A percentile compares a stretch with the other conserved stretches of the same genome.
phyloP scores from a whole-genome alignment of 768 basidiomycete genomes.

The Collybia mongolica region DNA sequence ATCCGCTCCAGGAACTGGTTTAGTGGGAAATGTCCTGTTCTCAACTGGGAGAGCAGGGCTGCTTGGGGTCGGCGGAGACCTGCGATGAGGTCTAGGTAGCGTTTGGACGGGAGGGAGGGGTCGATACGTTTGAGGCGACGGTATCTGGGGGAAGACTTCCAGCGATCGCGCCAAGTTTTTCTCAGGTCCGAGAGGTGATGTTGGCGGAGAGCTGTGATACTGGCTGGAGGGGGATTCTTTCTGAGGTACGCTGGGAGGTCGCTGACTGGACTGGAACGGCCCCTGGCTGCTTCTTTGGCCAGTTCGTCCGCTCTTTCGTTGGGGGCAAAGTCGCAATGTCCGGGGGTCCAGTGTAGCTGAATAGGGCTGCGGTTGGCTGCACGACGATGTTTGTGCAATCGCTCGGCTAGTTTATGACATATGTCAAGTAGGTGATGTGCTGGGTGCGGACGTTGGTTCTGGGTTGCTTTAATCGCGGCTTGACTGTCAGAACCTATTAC shows the following conservation, averaged over 20 bases:
- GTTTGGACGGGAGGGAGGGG: slow-evolving; percentile 8
- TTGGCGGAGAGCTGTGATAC: slow-evolving; percentile 13
- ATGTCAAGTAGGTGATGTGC: slow-evolving; percentile 8
- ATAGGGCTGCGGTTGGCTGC: neutral
- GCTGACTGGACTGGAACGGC: neutral
- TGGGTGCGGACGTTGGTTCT: slow-evolving; percentile 6
- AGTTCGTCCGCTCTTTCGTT: slow-evolving; percentile 8
- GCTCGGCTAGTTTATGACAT: neutral
- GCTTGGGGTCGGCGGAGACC: neutral
- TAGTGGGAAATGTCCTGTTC: slow-evolving; percentile 28
- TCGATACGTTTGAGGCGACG: slow-evolving; percentile 6
- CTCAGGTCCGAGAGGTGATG: neutral
- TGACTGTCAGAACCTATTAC: slow-evolving; percentile 11
- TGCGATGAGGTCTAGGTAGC: neutral
- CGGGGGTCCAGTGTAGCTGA: slow-evolving; percentile 8
- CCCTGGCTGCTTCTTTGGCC: slow-evolving; percentile 5
- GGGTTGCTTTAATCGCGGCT: slow-evolving; percentile 5
- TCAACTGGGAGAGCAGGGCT: slow-evolving; percentile 26
- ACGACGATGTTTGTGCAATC: slow-evolving; percentile 1
- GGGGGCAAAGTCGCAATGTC: slow-evolving; percentile 8
- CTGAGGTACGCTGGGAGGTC: slow-evolving; percentile 5
- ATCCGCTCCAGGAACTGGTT: slow-evolving; percentile 26
- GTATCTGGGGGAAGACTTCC: slow-evolving; percentile 9
- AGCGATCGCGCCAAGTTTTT: slow-evolving; percentile 5
- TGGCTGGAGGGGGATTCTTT: slow-evolving; percentile 8